Base-by-base conservation (phyloP, 352 stramenopile genomes). In the Phytophthora nicotianae region DNA sequence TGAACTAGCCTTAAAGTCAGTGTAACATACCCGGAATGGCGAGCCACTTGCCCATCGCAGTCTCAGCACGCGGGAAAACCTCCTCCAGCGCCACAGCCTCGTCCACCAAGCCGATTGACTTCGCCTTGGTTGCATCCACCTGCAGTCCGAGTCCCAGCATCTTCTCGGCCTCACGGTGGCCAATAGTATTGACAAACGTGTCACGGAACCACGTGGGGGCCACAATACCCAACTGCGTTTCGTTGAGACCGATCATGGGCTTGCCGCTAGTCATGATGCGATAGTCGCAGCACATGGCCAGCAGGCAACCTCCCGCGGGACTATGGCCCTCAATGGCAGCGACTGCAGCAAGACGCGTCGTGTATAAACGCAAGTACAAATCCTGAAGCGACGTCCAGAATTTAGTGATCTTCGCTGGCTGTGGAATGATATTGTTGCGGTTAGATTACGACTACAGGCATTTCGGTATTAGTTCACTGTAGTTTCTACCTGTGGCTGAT, bases 241-340 rank as follows among this genome's bases (percentile, higher is more conserved):
- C 95, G 65, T 98, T 98, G 29, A 98, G 75, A 10, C 95, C 95
- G 64, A 98, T 98, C 29, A 88, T 80, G n/a, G 81, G 77, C 50
- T 92, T 89, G 11, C 83, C 86, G 9, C 64, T 75, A n/a, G 88
- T 83, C 90, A 98, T 98, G 54, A 98, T 75, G 19, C 96, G 87
- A 72, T 97, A 98, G 79, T 98, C 94, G 70, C 92, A 98, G 67
- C 85, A 90, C 81, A 98, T 93, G 19, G 93, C 89, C 33, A 98
- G 74, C 65, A 98, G 75, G 59, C 96, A 98, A 50, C 96, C 96
- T 33, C 89, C 96, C 3, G 96, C 96, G 8, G 93, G 93, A 58
- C 90, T 96, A 75, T 97, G 89, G 10, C 93, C 95, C 62, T 97
- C 83, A 65, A 98, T 96, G 17, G 88, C 88, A 32, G 92, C 90